phyloP scores from a whole-genome alignment of 2,329 filamentous ascomycete species.

The Venturiaceae sp. region DNA sequence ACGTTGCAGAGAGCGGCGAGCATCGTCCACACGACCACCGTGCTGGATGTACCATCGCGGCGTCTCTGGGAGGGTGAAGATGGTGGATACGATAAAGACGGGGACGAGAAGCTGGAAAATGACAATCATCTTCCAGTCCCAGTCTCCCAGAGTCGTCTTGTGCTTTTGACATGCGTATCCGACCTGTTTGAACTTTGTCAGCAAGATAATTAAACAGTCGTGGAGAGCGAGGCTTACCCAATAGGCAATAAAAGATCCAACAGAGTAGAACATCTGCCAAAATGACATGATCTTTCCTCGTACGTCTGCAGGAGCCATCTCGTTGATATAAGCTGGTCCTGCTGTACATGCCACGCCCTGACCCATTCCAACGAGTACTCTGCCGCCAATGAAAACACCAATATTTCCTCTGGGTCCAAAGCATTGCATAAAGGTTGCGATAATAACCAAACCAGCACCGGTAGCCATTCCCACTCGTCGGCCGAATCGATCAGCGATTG shows the following conservation, averaged over 20 bases:
- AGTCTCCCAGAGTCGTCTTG: slow-evolving; percentile 48
- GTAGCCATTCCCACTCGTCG: slow-evolving; percentile 55
- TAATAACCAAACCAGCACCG: slow-evolving; percentile 55
- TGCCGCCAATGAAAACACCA: slow-evolving; percentile 57
- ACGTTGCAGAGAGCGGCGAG: slow-evolving; percentile 44
- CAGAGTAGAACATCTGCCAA: slow-evolving; percentile 59
- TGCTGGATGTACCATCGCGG: slow-evolving; percentile 60
- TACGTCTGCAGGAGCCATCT: slow-evolving; percentile 54
- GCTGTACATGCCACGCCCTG: slow-evolving; percentile 60
- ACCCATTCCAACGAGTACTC: slow-evolving; percentile 59
- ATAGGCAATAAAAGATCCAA: slow-evolving; percentile 56
- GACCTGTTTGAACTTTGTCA: neutral
- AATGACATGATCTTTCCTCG: slow-evolving; percentile 60
- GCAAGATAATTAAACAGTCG: neutral
- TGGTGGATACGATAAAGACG: slow-evolving; percentile 47
- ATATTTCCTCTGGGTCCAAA: slow-evolving; percentile 53
- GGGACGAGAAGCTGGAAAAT: slow-evolving; percentile 66
- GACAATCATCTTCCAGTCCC: slow-evolving; percentile 66
- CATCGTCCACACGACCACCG: slow-evolving; percentile 49
- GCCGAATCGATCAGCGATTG: slow-evolving; percentile 51
- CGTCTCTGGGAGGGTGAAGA: slow-evolving; percentile 58
- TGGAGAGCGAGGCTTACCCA: slow-evolving; percentile 38
- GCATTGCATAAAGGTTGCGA: slow-evolving; percentile 60
- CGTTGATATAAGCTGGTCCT: slow-evolving; percentile 62
- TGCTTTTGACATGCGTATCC: slow-evolving; percentile 51